Percentiles rank a stretch among this genome's conserved stretches.
phyloP scores from a whole-genome alignment of 495 filamentous ascomycete species.

The Neurospora intermedia region DNA sequence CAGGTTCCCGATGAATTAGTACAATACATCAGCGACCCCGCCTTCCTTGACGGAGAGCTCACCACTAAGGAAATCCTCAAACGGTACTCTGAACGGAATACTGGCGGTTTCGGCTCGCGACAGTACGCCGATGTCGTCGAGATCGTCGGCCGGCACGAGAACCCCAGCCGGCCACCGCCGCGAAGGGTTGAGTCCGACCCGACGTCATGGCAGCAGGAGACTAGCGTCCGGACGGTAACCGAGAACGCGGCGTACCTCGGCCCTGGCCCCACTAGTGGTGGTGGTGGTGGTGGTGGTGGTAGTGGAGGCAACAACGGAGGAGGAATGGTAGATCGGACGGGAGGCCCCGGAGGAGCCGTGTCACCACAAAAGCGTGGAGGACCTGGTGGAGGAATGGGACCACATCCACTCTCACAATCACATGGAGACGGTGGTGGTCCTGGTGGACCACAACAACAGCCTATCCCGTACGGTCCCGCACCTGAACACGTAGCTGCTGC shows the following conservation, averaged over 20 bases:
- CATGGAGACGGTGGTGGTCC: slow-evolving; percentile 5
- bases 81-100: slow-evolving; percentile 67
- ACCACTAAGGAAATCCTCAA: slow-evolving; percentile 96
- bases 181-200: slow-evolving; percentile 68
- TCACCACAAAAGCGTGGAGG: slow-evolving; percentile 32
- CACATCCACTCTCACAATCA: neutral
- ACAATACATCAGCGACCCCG: slow-evolving; percentile 70
- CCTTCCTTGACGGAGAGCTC: slow-evolving; percentile 74
- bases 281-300: neutral
- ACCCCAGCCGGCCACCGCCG: slow-evolving; percentile 35
- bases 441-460: neutral
- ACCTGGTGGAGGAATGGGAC: neutral
- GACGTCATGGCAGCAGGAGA: slow-evolving; percentile 68
- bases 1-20: slow-evolving; percentile 90
- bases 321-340: neutral
- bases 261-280: neutral
- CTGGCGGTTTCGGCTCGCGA: slow-evolving; percentile 41
- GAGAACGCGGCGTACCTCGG: slow-evolving; percentile 42
- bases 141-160: slow-evolving; percentile 36
- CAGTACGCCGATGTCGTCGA: slow-evolving; percentile 50
- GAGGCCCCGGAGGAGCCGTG: slow-evolving; percentile 15
- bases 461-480: neutral
- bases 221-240: slow-evolving; percentile 63
- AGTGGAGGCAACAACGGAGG: neutral
- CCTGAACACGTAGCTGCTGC: neutral